phyloP scores from a whole-genome alignment of 768 basidiomycete genomes.

The Rhizopogon vinicolor region DNA sequence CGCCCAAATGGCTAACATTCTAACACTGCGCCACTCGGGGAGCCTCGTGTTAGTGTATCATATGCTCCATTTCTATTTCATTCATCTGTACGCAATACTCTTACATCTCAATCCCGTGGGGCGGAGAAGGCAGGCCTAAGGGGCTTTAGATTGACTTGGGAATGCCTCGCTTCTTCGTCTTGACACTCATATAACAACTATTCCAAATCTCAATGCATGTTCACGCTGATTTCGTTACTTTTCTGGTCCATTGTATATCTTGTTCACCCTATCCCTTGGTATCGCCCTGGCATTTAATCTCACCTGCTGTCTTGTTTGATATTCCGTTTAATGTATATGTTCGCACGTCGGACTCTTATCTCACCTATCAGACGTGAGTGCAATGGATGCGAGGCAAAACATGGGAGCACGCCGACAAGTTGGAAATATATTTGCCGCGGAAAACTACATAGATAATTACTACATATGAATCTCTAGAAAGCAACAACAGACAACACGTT shows the following conservation, averaged over 20 bases:
- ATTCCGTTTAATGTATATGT: constrained; percentile 10
- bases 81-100: constrained; percentile 39
- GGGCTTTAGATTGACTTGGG: constrained; percentile 3
- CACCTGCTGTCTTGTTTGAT: constrained; percentile 16
- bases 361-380: background rate
- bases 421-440: too few species aligned
- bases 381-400: background rate
- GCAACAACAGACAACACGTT: too few species aligned
- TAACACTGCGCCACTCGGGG: constrained; percentile 29
- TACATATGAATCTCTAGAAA: too few species aligned
- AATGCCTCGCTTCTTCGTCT: constrained; percentile 2
- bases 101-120: constrained; percentile 29
- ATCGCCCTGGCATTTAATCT: constrained; percentile 26
- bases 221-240: constrained; percentile 27
- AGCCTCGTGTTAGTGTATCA: constrained; percentile 32
- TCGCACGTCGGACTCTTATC: constrained; percentile 5
- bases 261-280: constrained; percentile 7
- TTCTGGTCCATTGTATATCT: constrained; percentile 23
- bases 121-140: constrained; percentile 25
- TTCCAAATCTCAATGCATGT: constrained; percentile 13
- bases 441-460: too few species aligned
- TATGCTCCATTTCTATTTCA: constrained; percentile 39
- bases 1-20: constrained; percentile 17
- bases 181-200: constrained; percentile 4
- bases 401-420: too few species aligned